Conservation (phyloP, 2,329 filamentous ascomycete species). For the Penicillium sp. region DNA sequence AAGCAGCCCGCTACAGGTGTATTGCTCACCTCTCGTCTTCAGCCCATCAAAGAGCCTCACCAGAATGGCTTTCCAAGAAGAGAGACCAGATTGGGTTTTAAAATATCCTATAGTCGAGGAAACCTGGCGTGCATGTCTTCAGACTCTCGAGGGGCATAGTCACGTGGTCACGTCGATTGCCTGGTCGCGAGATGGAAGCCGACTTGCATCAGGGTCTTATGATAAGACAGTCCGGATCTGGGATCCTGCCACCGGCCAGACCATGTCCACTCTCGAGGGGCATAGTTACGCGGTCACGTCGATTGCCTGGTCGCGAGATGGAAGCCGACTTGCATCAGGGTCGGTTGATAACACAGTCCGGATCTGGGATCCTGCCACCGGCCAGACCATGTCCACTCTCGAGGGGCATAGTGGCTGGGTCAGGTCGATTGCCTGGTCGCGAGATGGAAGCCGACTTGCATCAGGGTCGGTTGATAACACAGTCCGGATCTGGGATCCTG, state of each 20-base stretch:
- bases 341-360: neutral
- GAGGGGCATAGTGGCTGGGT: neutral
- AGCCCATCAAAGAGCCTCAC: conserved; percentile 16
- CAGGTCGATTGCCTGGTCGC: conserved; percentile 8
- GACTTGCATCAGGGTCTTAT: conserved; percentile 2
- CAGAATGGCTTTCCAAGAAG: neutral
- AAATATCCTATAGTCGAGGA: neutral
- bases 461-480: neutral
- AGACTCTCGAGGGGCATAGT: neutral
- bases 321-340: conserved; percentile 6
- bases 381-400: neutral
- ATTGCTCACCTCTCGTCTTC: conserved; percentile 29
- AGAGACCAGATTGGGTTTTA: conserved; percentile 6
- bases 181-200: conserved; percentile 9
- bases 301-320: conserved; percentile 9
- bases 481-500: neutral
- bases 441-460: conserved; percentile 6
- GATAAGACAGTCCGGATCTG: neutral
- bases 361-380: conserved; percentile 5
- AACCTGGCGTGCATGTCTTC: conserved; percentile 1
- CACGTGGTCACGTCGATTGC: neutral
- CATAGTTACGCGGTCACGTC: neutral
- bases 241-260: neutral
- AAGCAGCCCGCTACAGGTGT: conserved; percentile 27
- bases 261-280: neutral